Evolutionary conservation across 2,329 filamentous ascomycete genomes (phyloP).

Genomic region (Cercospora citrullina): DNA sequence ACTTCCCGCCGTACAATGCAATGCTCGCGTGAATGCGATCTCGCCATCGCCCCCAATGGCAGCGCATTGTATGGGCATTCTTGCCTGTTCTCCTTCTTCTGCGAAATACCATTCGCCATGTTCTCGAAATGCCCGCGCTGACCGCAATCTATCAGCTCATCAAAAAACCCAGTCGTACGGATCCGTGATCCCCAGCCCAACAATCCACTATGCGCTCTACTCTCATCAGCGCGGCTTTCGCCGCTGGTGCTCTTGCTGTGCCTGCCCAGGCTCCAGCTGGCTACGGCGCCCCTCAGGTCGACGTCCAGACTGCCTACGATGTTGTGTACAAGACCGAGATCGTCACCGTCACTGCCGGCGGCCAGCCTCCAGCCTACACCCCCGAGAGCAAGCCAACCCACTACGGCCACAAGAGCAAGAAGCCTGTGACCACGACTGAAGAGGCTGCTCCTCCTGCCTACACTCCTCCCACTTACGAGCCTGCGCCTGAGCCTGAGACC

Average conservation of each 20-base stretch:
- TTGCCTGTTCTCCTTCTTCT: not conserved
- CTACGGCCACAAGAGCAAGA: conserved; percentile 29
- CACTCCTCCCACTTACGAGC: conserved; percentile 4
- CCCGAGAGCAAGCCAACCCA: conserved; percentile 20
- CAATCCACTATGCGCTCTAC: conserved; percentile 18
- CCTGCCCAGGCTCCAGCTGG: conserved; percentile 27
- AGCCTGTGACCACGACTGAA: conserved; percentile 3
- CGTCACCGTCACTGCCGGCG: conserved; percentile 40
- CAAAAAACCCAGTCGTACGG: conserved; percentile 16
- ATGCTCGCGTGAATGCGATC: not conserved
- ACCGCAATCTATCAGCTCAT: conserved; percentile 16
- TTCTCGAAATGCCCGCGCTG: conserved; percentile 20
- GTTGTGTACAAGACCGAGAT: conserved; percentile 38
- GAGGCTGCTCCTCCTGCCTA: conserved; percentile 2
- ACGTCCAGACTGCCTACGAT: conserved; percentile 33
- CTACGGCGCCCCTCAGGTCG: conserved; percentile 16
- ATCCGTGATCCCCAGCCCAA: conserved; percentile 23
- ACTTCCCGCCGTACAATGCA: not conserved
- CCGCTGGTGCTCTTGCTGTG: conserved; percentile 39
- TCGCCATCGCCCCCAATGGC: not conserved
- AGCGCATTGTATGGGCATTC: conserved; percentile 7
- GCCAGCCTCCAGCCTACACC: conserved; percentile 20
- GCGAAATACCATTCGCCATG: not conserved
- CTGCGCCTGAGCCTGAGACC: conserved; percentile 8
- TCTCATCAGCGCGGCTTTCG: conserved; percentile 40